Evolutionary conservation across 2,329 filamentous ascomycete species (phyloP).

Genomic region (Bretziella fagacearum): DNA sequence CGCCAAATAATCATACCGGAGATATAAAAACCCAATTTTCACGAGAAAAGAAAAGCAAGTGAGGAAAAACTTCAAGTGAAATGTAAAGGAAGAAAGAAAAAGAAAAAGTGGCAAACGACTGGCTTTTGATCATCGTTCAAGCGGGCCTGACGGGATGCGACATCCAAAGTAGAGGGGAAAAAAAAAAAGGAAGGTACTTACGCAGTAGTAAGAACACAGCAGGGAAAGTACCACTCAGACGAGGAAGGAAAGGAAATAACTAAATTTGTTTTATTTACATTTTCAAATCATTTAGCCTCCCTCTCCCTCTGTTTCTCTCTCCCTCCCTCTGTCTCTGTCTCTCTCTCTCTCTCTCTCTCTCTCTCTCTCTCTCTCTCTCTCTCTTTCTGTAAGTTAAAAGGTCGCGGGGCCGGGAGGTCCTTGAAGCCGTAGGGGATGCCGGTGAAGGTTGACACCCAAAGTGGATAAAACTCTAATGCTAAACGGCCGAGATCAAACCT

Average conservation of each 20-base stretch:
- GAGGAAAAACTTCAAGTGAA: background rate
- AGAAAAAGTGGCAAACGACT: slow-evolving; percentile 4
- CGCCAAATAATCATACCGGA: background rate
- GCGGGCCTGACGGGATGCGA: background rate
- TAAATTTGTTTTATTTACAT: no score
- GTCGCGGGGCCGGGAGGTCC: background rate
- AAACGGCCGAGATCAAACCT: background rate
- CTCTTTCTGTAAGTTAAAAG: no score
- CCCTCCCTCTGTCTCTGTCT: no score
- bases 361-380: no score
- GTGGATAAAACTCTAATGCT: background rate
- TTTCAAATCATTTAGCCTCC: no score
- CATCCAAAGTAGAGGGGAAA: background rate
- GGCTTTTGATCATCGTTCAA: slow-evolving; percentile 1
- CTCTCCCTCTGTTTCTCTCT: no score
- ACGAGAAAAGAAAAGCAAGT: background rate
- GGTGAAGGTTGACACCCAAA: background rate
- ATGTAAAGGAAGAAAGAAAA: slow-evolving; percentile 2
- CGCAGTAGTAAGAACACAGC: background rate
- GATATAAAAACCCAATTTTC: background rate
- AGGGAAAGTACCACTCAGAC: background rate
- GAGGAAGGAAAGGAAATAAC: no score
- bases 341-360: no score
- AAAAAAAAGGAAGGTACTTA: background rate
- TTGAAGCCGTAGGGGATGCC: background rate